A percentile compares a stretch with the other conserved stretches of the same genome.
Evolutionary conservation across 225 moss, liverwort and hornwort genomes (phyloP).

Genomic region (Rhytidiadelphus loreus): DNA sequence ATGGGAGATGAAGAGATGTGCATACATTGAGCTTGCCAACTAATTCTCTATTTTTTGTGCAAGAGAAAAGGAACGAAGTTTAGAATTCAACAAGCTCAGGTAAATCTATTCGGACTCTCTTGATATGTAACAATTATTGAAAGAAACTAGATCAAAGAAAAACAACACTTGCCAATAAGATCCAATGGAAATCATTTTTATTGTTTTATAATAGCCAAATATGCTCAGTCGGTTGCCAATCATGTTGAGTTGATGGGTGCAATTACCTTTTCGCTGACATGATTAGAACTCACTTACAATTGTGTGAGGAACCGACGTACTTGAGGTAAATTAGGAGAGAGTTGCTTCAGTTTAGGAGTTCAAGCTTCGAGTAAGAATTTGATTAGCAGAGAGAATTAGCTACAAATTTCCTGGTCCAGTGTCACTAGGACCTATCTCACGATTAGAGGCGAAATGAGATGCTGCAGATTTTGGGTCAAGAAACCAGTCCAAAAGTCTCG

Average conservation of each 20-base stretch:
- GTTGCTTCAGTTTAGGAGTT: too few species aligned
- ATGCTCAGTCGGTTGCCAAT: background rate
- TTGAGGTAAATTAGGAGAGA: background rate
- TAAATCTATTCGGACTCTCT: background rate
- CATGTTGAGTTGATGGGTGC: background rate
- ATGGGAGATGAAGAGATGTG: background rate
- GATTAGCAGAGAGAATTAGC: background rate
- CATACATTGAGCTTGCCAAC: background rate
- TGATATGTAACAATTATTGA: background rate
- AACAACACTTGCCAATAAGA: background rate
- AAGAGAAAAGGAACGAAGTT: background rate
- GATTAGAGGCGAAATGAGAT: background rate
- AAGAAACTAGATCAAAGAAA: background rate
- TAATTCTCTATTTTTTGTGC: background rate
- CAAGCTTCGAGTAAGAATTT: background rate
- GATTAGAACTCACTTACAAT: background rate
- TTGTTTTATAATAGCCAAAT: background rate
- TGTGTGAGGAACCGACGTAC: background rate
- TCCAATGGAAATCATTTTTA: background rate
- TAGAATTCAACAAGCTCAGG: background rate
- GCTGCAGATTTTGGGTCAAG: background rate
- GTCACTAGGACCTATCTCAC: background rate
- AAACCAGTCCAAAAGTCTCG: background rate
- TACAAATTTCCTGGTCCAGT: background rate
- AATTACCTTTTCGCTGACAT: background rate